Base-by-base conservation (phyloP, 2,329 filamentous ascomycete genomes). In the Ceratocystis colombiana region DNA sequence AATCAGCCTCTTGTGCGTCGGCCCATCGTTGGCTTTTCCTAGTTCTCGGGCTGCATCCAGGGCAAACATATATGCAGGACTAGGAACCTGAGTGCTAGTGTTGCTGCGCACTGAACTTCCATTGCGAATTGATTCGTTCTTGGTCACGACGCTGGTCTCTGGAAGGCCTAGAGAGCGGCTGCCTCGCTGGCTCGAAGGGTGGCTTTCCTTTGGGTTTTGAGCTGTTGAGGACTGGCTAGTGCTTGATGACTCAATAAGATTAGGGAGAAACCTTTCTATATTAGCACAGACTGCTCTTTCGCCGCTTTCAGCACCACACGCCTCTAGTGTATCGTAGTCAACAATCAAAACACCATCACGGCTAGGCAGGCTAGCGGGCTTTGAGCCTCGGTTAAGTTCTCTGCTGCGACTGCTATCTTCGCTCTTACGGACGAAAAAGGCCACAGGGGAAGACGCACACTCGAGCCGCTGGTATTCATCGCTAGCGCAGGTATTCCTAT, bases 41-140 rank as follows among this genome's bases (percentile, higher is more conserved):
- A 65, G 50, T 5, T 53, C 53, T 8, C 64, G 64, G n/a, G 55
- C 64, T 22, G 64, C 66, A 46, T 64, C 61, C 15, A 68, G 44
- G 6, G 63, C 55, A 41, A 63, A 64, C 7, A 68, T 59, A 30
- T 68, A 65, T 12, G 62, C 37, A 10, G 66, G 66, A 25, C 65
- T 64, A 2, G 66, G 66, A 20, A 68, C 64, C 4, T 50, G 15
- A 28, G 17, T 48, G 25, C 64, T 62, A 4, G 25, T 46, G 20
- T 46, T 44, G 41, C 61, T 63, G 17, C 45, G 45, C 28, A 12
- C 61, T 1, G 61, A 63, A 5, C 22, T 30, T 33, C 28, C 61
- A 41, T 64, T 67, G 17, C 53, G 12, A 17, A 22, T 48, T 5
- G 64, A 61, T 20, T 25, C 64, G 6, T 61, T 65, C 37, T 63